A percentile compares a stretch with the other conserved stretches of the same genome.
Conservation (phyloP, 345 rosid genomes). For the Gynandropsis gynandra region DNA sequence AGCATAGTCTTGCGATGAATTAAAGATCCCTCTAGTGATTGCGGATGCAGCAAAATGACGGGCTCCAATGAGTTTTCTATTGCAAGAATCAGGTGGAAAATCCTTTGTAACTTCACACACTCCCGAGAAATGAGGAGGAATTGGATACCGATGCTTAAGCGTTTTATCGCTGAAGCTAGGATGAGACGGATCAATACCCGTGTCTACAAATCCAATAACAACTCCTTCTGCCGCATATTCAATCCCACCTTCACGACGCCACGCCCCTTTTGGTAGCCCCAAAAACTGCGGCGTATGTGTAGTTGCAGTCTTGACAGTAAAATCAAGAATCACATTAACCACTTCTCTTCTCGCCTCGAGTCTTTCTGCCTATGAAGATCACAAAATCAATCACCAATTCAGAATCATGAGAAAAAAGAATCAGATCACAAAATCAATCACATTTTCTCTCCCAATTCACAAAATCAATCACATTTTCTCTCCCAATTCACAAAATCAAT, state of each 20-base stretch:
- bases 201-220: constrained; percentile 82
- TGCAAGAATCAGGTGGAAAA: constrained; percentile 99
- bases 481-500: no score
- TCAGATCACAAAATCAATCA: no score
- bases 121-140: constrained; percentile 76
- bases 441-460: no score
- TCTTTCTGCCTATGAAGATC: constrained; percentile 45
- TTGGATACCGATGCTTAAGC: constrained; percentile 48
- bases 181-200: constrained; percentile 92
- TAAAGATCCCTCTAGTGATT: constrained; percentile 91
- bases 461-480: no score
- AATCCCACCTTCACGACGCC: constrained; percentile 75
- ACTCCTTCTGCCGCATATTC: constrained; percentile 86
- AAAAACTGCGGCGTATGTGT: constrained; percentile 93
- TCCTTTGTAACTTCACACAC: constrained; percentile 84
- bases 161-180: constrained; percentile 69
- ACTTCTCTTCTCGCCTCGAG: constrained; percentile 68
- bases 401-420: no score
- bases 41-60: constrained; percentile 99
- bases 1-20: constrained; percentile 77
- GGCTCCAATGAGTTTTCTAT: constrained; percentile 91
- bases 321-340: constrained; percentile 70
- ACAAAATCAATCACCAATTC: constrained; percentile 11
- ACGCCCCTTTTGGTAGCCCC: constrained; percentile 81
- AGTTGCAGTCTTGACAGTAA: constrained; percentile 76